Evolutionary conservation across 768 basidiomycete genomes (phyloP).

Genomic region (Trametes punicea): DNA sequence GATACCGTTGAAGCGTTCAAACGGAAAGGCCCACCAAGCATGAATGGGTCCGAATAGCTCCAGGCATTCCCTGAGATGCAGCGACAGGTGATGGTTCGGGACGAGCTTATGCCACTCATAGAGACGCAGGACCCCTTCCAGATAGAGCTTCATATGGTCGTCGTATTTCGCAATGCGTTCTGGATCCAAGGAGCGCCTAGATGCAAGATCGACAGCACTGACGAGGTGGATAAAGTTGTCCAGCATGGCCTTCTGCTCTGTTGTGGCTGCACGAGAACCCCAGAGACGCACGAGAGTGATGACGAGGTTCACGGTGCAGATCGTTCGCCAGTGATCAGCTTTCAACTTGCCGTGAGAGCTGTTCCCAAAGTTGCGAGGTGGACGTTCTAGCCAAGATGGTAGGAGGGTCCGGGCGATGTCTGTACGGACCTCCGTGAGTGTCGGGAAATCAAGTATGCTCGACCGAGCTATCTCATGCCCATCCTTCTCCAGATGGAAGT

Average conservation of each 20-base stretch:
- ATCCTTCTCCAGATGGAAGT: background rate
- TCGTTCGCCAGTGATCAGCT: constrained; percentile 35
- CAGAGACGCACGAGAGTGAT: constrained; percentile 37
- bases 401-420: constrained; percentile 5
- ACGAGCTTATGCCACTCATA: constrained; percentile 29
- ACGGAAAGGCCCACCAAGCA: constrained; percentile 26
- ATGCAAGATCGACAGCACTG: constrained; percentile 22
- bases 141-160: constrained; percentile 19
- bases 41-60: constrained; percentile 31
- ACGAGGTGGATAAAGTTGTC: constrained; percentile 31
- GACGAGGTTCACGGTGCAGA: constrained; percentile 32
- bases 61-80: constrained; percentile 31
- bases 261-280: constrained; percentile 20
- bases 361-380: constrained; percentile 34
- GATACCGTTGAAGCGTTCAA: constrained; percentile 30
- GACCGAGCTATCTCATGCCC: background rate
- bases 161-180: constrained; percentile 7
- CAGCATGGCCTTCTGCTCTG: constrained; percentile 16
- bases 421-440: background rate
- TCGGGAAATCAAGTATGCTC: background rate
- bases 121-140: constrained; percentile 17
- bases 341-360: constrained; percentile 31
- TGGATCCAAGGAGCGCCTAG: constrained; percentile 9
- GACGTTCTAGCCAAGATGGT: constrained; percentile 32
- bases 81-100: constrained; percentile 32